These are phyloP conservation scores for Elongisporangium undulatum DNA, from an alignment of 352 stramenopile species.

Conservation along the genomic window DNA sequence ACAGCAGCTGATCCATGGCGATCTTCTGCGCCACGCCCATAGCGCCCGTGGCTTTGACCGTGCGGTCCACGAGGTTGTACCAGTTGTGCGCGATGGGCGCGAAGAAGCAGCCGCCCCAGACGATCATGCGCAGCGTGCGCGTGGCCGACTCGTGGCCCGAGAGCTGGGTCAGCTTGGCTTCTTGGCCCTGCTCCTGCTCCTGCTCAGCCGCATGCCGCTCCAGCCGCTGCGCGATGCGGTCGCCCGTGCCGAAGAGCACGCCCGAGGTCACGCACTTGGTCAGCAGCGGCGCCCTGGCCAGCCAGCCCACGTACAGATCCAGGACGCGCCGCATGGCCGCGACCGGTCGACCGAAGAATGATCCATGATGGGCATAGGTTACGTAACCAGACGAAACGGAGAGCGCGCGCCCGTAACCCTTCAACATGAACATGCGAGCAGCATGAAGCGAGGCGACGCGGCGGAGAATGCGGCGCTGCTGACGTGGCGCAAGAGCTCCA, in stretches of 20 bases:
- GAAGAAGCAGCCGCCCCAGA: conserved; percentile 87
- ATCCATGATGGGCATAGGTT: neutral
- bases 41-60: conserved; percentile 17
- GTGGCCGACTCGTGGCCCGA: neutral
- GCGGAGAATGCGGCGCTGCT: neutral
- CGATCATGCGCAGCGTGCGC: conserved; percentile 57
- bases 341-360: neutral
- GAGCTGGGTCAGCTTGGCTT: conserved; percentile 4
- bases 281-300: conserved; percentile 41
- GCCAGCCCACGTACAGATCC: conserved; percentile 38
- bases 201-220: conserved; percentile 14
- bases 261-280: conserved; percentile 58
- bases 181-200: neutral
- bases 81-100: conserved; percentile 87
- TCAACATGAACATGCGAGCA: neutral
- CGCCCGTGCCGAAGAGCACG: conserved; percentile 46
- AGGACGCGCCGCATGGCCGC: conserved; percentile 28
- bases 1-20: conserved; percentile 28
- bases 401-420: too few species aligned
- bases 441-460: neutral
- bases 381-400: neutral
- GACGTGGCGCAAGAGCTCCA: neutral
- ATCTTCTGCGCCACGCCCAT: conserved; percentile 29
- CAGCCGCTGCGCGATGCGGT: conserved; percentile 46
- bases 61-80: conserved; percentile 83